Base-by-base conservation (phyloP, 108 stramenopile species). In the Nitzschia sp. region DNA sequence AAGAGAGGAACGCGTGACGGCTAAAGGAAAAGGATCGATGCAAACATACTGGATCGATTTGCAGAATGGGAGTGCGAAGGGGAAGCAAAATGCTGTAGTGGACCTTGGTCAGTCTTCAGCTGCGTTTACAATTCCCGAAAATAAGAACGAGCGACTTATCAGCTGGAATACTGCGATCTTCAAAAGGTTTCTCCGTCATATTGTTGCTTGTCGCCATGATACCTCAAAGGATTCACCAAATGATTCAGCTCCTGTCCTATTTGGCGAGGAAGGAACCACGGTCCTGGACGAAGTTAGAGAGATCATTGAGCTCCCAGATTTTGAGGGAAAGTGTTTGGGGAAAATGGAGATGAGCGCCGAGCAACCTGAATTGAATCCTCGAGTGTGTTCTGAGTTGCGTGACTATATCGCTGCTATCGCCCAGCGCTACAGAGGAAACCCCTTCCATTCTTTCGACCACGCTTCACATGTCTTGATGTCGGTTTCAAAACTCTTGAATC, bases 1-100 rank as follows among this genome's bases (percentile, higher is more conserved):
- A 1, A 66, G 85, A 19, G 72, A 81, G 25, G 54, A 45, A 17
- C 47, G 53, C 11, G 71, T 86, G 1, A n/a, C 53, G 13, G 63
- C 79, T 33, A 83, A 83, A 30, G 81, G 77, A 45, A 82, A 82
- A 35, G 79, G 80, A 1, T 66, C 66, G 28, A 66, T 81, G 60
- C 61, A 53, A 8, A 81, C 80, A n/a, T 81, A 57, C 53, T 81
- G 71, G 71, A 47, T 72, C 59, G 33, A 62, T 17, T 3, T 21
- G n/a, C 21, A 28, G 31, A 60, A 27, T 35, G 38, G 21, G 16
- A 5, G 21, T n/a, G 17, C 8, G 4, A 5, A 50, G 19, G 19
- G 19, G 48, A 50, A 22, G 19, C 16, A 50, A 8, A 21, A 50
- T 11, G 48, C 19, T n/a, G 8, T 21, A 4, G 16, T 4, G 19